Evolutionary conservation across 1,139 yeast species (phyloP), one percentile per base, ranked within the genome.

Genomic region (Zygosaccharomyces pseudobailii): DNA sequence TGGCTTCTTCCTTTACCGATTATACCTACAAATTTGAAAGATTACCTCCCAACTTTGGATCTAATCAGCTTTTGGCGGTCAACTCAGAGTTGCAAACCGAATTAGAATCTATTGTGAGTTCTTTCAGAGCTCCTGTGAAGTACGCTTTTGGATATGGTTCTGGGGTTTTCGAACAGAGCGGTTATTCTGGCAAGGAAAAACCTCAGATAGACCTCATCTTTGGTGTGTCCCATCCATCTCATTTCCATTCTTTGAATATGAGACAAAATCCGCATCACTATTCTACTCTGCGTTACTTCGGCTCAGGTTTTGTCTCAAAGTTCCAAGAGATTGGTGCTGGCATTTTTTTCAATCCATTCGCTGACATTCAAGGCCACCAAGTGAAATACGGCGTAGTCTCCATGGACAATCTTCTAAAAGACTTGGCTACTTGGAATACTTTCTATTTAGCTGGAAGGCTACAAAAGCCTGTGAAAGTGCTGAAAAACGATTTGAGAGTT

Each of bases 121-220:
- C 75, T 37, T 87, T 87, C 63, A 69, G 78, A 42, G 84, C 89
- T 0, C 89, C 92, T 0, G 77, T 87, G 21, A 71, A 79, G 47
- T 84, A 76, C 56, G 84, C 92, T 0, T 84, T 90, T 66, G 99
- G 97, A 0, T 94, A 94, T 66, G 99, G 99, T 1, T 86, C 95
- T 6, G 97, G 96, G 3, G 96, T 94, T 0, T 86, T 94, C 57
- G 76, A 82, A 27, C 98, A 94, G 65, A 89, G 89, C 4, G 78
- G 80, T 25, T 66, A 69, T 21, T 53, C 56, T 1, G 56, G 62
- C 5, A 63, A 66, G 30, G 59, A 65, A 25, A 71, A 75, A 43
- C 83, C 89, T 1, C 98, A 92, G 65, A 77, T 88, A 9, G 98
- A 94, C 63, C 69, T 92, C 67, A 86, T 92, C n/a, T 82, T 86